Percentiles rank a stretch among this genome's conserved stretches.
phyloP scores from a whole-genome alignment of 768 basidiomycete genomes.

The Naganishia vaughanmartiniae region DNA sequence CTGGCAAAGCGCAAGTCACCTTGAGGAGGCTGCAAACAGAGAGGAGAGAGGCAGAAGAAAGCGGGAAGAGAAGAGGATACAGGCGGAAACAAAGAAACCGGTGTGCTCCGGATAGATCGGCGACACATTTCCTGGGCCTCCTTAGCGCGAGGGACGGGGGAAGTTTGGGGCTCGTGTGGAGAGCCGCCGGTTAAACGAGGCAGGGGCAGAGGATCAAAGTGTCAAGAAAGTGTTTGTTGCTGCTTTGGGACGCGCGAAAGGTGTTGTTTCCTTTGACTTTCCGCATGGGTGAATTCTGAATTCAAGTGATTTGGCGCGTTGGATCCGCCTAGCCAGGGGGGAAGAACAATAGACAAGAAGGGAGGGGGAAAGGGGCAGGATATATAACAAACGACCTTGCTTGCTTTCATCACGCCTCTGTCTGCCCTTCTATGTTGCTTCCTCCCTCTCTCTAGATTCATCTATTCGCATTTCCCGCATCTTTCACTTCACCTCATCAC shows the following conservation, averaged over 20 bases:
- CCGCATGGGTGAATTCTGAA: conserved; percentile 2
- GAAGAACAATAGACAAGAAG: neutral
- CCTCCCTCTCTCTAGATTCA: neutral
- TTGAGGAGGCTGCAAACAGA: neutral
- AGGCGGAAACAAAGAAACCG: conserved; percentile 10
- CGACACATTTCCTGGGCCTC: neutral
- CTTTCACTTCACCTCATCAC: no score
- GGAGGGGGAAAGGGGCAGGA: no score
- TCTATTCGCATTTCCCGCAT: neutral
- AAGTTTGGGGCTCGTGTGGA: neutral
- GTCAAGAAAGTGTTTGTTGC: neutral
- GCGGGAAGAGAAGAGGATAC: neutral
- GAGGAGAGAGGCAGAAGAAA: neutral
- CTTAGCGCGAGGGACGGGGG: neutral
- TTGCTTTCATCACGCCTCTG: neutral
- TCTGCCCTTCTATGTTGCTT: neutral
- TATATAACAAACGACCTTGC: neutral
- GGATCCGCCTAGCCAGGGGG: neutral
- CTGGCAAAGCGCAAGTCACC: no score
- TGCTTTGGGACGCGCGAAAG: neutral
- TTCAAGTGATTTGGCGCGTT: no score
- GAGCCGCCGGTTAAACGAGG: conserved; percentile 9
- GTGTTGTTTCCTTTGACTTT: conserved; percentile 3
- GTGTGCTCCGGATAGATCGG: neutral
- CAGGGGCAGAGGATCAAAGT: neutral